Percentiles rank a stretch among this genome's conserved stretches.
Evolutionary conservation across 495 filamentous ascomycete genomes (phyloP).

Genomic region (Trichoderma gamsii): DNA sequence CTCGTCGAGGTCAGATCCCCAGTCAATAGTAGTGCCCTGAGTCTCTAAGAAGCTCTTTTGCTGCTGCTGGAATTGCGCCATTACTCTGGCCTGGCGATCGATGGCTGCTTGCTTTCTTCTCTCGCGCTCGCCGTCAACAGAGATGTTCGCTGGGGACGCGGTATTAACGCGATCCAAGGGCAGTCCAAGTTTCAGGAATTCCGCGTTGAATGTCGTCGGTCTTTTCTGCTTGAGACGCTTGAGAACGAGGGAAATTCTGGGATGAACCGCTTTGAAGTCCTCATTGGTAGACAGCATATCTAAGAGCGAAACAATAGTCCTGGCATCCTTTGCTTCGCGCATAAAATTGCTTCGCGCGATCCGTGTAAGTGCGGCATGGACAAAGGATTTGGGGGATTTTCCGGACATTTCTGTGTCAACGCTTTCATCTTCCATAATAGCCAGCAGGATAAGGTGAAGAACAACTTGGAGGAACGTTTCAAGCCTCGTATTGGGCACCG

Average conservation of each 20-base stretch:
- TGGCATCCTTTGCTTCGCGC: slow-evolving; percentile 39
- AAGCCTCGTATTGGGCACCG: slow-evolving; percentile 70
- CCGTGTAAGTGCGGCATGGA: slow-evolving; percentile 59
- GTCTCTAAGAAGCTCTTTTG: slow-evolving; percentile 88
- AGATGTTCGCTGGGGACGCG: slow-evolving; percentile 48
- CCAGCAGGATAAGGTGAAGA: slow-evolving; percentile 77
- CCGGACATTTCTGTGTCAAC: slow-evolving; percentile 50
- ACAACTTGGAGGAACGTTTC: slow-evolving; percentile 90
- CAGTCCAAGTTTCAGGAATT: slow-evolving; percentile 45
- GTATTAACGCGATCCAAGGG: slow-evolving; percentile 48
- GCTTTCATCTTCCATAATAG: slow-evolving; percentile 70
- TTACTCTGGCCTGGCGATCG: slow-evolving; percentile 82
- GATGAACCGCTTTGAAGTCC: slow-evolving; percentile 70
- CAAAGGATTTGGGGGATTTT: slow-evolving; percentile 51
- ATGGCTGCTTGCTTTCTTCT: slow-evolving; percentile 82
- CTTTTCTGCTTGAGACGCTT: slow-evolving; percentile 79
- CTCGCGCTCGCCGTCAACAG: slow-evolving; percentile 65
- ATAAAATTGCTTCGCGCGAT: slow-evolving; percentile 50
- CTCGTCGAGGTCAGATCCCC: slow-evolving; percentile 66
- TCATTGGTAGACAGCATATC: slow-evolving; percentile 67
- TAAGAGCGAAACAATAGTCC: slow-evolving; percentile 69
- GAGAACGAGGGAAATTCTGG: slow-evolving; percentile 81
- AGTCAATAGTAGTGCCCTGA: slow-evolving; percentile 73
- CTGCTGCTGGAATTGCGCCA: slow-evolving; percentile 96
- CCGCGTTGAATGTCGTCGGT: slow-evolving; percentile 59